Conservation (phyloP, 768 basidiomycete species). For the Leccinum obscurum region DNA sequence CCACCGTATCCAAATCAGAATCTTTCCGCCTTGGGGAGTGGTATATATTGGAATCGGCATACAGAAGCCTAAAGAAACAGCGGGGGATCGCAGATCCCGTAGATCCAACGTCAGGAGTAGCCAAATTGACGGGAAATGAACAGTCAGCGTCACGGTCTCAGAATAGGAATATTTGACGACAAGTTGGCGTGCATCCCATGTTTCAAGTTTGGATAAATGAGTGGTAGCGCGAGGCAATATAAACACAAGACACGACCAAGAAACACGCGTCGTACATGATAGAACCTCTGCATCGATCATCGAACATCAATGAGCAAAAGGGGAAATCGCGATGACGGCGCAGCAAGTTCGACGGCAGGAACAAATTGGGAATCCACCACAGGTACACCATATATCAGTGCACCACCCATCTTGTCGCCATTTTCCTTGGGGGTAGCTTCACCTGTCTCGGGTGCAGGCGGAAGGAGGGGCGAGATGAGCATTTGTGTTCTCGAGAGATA, state of each 20-base stretch:
- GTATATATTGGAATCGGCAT: too few relatives aligned
- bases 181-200: conserved; percentile 16
- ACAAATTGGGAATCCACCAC: conserved; percentile 53
- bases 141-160: conserved; percentile 1
- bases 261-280: conserved; percentile 20
- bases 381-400: conserved; percentile 57
- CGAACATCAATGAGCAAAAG: conserved; percentile 59
- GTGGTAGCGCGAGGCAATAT: conserved; percentile 20
- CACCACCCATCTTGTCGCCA: conserved; percentile 19
- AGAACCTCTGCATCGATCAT: conserved; percentile 22
- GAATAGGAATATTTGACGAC: conserved; percentile 17
- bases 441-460: conserved; percentile 29
- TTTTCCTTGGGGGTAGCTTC: conserved; percentile 25
- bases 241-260: conserved; percentile 11
- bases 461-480: conserved; percentile 60
- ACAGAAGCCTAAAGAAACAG: too few relatives aligned
- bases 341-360: conserved; percentile 62
- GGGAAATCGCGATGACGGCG: conserved; percentile 74
- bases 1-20: too few relatives aligned
- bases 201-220: conserved; percentile 36
- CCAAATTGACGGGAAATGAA: conserved; percentile 9
- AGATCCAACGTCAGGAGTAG: conserved; percentile 13
- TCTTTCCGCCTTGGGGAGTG: too few relatives aligned
- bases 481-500: conserved; percentile 59
- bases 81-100: conserved; percentile 16